Evolutionary conservation across 1,284 basidiomycete species (phyloP), one percentile per base, ranked within the genome.

Genomic region (Naganishia liquefaciens): DNA sequence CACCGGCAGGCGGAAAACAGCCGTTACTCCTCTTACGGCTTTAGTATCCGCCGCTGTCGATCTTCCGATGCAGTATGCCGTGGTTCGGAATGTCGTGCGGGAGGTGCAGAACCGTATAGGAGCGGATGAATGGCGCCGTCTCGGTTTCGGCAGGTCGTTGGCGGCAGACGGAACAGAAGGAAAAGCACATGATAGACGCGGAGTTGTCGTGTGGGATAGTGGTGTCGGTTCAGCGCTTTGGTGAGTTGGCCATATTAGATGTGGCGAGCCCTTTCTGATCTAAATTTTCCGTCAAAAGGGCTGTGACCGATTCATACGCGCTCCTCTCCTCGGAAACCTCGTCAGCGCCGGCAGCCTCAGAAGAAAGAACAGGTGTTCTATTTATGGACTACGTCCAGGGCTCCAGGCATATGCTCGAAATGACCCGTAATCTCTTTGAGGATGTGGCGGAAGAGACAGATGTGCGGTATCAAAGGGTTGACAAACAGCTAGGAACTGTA

Each of bases 11-110:
- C 46, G 57, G 1, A 60, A 52, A 37, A 44, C 63, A 63, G 68
- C 63, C 42, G 60, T 46, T 37, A 47, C 69, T 66, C 70, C 54
- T 9, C 67, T 63, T 54, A 66, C 67, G 13, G 70, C 73, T 0
- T 65, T 82, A 19, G 81, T 81, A 1, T 80, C 77, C 60, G 77
- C 79, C 13, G 76, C 80, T 0, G 77, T 79, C 0, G 75, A 80
- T 58, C 73, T 82, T 46, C 81, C 82, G 6, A 76, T 75, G 6
- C 74, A 81, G 65, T 82, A 80, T 66, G 77, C 78, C 1, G 79
- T 79, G 0, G 77, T 79, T 5, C 68, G 74, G 25, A 78, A 77
- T 58, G 79, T 81, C 2, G 63, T 82, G 33, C 66, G 69, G 6
- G 81, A 81, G 68, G 68, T 80, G 23, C 65, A 74, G 4, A 62